Evolutionary conservation across 306 rosid genomes (phyloP).

Genomic region (Biancaea sappan): DNA sequence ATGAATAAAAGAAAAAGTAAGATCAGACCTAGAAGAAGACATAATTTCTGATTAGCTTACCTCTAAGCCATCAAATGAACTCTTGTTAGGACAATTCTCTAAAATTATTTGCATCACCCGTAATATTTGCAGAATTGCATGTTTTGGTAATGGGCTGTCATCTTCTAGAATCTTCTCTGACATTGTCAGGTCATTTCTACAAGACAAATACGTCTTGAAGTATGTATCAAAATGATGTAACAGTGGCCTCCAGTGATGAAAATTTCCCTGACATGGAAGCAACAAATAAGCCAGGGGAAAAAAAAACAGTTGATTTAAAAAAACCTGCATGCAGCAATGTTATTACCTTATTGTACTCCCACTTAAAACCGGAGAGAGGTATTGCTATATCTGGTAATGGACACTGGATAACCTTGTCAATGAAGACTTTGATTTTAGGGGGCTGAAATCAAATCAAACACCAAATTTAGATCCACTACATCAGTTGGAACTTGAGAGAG

Average conservation of each 20-base stretch:
- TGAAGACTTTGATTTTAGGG: constrained; percentile 83
- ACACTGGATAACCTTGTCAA: constrained; percentile 89
- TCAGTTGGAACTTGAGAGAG: background rate
- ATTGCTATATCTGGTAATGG: constrained; percentile 92
- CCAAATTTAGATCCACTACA: constrained; percentile 31
- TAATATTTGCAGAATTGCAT: constrained; percentile 84
- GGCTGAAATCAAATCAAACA: constrained; percentile 69
- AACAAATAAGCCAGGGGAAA: constrained; percentile 29
- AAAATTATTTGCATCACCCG: constrained; percentile 91
- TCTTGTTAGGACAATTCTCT: constrained; percentile 93
- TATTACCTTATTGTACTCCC: constrained; percentile 93
- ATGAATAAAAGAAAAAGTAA: constrained; percentile 5
- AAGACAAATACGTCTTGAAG: constrained; percentile 83
- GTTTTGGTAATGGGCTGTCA: constrained; percentile 81
- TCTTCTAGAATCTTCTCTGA: constrained; percentile 80
- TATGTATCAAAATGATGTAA: constrained; percentile 89
- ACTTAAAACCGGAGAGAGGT: constrained; percentile 91
- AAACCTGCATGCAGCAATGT: constrained; percentile 20
- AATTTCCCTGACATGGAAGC: constrained; percentile 76
- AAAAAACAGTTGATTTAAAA: background rate
- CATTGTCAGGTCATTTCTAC: constrained; percentile 89
- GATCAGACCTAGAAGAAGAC: constrained; percentile 5
- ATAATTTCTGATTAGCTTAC: constrained; percentile 45
- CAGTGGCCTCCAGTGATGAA: constrained; percentile 95
- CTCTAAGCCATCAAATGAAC: constrained; percentile 95